These are phyloP conservation scores for Arthrocladium fulminans DNA, from an alignment of 2,329 filamentous ascomycete species.

Conservation along the genomic window DNA sequence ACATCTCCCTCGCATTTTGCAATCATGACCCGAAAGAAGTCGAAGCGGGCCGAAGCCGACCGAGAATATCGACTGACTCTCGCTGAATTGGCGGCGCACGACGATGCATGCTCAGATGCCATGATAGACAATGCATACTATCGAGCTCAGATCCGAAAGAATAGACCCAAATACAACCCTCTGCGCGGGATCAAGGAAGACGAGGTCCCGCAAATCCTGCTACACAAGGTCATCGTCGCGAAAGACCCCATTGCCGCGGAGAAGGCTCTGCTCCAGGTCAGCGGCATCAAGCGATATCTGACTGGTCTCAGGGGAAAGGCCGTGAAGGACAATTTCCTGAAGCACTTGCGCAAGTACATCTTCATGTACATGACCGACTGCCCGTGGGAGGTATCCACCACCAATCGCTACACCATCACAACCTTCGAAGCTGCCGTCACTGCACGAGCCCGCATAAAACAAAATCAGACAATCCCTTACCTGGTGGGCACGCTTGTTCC, in stretches of 20 bases:
- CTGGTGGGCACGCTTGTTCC: constrained; percentile 83
- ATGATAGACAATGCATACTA: constrained; percentile 95
- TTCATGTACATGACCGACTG: constrained; percentile 89
- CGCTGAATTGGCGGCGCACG: constrained; percentile 80
- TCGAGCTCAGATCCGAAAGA: constrained; percentile 95
- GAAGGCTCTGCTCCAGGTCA: constrained; percentile 59
- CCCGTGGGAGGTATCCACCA: constrained; percentile 86
- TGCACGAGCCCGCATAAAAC: constrained; percentile 68
- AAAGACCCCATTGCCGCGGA: constrained; percentile 66
- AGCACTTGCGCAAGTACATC: constrained; percentile 81
- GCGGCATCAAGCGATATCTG: constrained; percentile 65
- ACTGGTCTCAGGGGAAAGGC: constrained; percentile 60
- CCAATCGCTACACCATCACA: constrained; percentile 88
- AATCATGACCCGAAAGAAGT: constrained; percentile 17
- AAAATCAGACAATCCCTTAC: constrained; percentile 82
- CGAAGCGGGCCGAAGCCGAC: constrained; percentile 13
- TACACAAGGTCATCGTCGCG: constrained; percentile 60
- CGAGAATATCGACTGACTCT: constrained; percentile 65
- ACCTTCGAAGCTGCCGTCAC: constrained; percentile 82
- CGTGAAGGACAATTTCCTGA: constrained; percentile 77
- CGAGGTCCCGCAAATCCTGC: constrained; percentile 51
- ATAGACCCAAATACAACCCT: constrained; percentile 74
- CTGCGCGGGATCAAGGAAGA: constrained; percentile 68
- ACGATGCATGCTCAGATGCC: constrained; percentile 91
- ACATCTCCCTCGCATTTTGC: neutral